Percentiles rank a stretch among this genome's conserved stretches.
These are phyloP conservation scores for Neoascochyta sp. DNA, from an alignment of 2,329 filamentous ascomycete species.

Conservation along the genomic window DNA sequence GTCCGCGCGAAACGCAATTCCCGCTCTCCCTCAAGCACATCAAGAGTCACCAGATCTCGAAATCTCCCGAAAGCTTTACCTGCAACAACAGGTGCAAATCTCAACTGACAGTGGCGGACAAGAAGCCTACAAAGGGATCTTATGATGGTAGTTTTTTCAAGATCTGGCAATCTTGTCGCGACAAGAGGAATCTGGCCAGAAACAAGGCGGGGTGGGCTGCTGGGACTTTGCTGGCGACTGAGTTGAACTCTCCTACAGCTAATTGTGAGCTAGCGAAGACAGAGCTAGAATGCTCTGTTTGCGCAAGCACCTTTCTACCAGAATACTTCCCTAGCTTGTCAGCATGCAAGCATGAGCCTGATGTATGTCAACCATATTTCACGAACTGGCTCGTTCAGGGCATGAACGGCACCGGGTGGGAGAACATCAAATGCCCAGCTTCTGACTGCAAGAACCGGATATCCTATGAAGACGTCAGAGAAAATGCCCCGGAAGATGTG, in stretches of 20 bases:
- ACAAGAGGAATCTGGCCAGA: background rate
- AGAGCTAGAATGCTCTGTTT: slow-evolving; percentile 1
- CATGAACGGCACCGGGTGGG: background rate
- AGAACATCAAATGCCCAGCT: slow-evolving; percentile 1
- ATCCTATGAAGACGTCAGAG: slow-evolving; percentile 3
- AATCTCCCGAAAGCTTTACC: no score
- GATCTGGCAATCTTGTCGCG: no score
- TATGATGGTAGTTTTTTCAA: no score
- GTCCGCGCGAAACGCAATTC: no score
- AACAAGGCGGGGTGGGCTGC: background rate
- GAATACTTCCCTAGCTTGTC: background rate
- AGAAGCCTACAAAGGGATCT: background rate
- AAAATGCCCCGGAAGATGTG: background rate
- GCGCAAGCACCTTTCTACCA: background rate
- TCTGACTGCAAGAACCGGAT: background rate
- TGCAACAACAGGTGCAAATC: no score
- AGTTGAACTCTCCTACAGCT: background rate
- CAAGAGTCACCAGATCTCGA: no score
- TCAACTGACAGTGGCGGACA: background rate
- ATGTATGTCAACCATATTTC: slow-evolving; percentile 2
- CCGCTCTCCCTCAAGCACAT: no score
- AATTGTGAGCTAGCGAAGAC: no score
- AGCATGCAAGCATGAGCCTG: slow-evolving; percentile 1
- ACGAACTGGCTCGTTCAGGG: background rate
- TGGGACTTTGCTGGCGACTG: background rate